Evolutionary conservation across 23 red algal genomes (phyloP).

Genomic region (Cyanidium caldarium): DNA sequence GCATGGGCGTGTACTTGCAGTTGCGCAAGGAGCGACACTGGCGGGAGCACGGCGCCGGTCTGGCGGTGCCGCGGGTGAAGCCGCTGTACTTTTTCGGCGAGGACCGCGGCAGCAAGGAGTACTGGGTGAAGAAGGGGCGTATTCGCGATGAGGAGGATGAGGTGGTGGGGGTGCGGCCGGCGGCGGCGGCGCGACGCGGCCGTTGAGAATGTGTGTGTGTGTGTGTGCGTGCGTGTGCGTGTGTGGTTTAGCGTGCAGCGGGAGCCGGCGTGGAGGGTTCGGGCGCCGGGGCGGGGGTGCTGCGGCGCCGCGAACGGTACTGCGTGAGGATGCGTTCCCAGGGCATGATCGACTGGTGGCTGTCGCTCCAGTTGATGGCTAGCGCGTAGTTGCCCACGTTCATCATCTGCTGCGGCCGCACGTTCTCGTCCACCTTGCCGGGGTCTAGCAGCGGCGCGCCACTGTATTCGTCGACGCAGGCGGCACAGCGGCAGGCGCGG

Average conservation of each 20-base stretch:
- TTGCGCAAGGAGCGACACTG: neutral
- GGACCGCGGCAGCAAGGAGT: neutral
- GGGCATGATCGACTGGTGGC: conserved; percentile 29
- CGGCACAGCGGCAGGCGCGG: conserved; percentile 74
- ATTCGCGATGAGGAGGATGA: too few species aligned
- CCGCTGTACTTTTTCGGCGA: neutral
- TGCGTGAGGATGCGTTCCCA: neutral
- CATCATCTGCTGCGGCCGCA: conserved; percentile 34
- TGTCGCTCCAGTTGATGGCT: conserved; percentile 70
- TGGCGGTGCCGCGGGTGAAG: neutral
- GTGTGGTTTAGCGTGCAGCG: too few species aligned
- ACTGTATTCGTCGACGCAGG: conserved; percentile 90
- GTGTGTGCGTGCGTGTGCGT: too few species aligned
- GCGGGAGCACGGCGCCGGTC: neutral
- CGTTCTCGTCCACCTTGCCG: conserved; percentile 23
- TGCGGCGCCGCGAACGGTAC: neutral
- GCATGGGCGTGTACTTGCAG: neutral
- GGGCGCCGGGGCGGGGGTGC: neutral
- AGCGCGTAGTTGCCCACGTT: conserved; percentile 92
- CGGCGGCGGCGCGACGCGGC: too few species aligned
- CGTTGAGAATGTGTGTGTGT: too few species aligned
- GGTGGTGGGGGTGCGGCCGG: too few species aligned
- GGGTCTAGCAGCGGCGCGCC: conserved; percentile 30
- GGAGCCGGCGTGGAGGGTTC: too few species aligned
- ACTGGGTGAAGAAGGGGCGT: neutral